Conservation (phyloP, 192 early-diverging fungal genomes). For the Linnemannia zychae region DNA sequence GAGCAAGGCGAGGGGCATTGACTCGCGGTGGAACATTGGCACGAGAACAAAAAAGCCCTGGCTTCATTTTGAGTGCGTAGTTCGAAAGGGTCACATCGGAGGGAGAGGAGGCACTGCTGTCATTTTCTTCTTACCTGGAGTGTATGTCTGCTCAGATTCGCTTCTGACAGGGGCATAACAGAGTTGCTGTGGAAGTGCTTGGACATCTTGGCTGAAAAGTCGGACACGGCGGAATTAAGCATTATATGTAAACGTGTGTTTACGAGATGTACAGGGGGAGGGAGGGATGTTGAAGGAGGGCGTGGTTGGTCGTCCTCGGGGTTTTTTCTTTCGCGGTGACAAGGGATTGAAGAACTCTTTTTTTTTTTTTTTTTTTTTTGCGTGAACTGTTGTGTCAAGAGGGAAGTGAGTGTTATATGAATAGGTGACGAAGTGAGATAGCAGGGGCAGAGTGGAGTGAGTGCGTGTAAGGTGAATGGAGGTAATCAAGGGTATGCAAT, state of each 20-base stretch:
- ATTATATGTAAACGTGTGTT: not conserved
- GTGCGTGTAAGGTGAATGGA: not conserved
- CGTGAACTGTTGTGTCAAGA: not conserved
- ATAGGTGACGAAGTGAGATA: no score
- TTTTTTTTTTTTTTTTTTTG: no score
- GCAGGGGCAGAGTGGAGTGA: no score
- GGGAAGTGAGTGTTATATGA: no score
- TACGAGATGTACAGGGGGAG: not conserved
- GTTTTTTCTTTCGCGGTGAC: no score
- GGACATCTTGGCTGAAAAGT: constrained; percentile 29
- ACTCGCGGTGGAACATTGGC: not conserved
- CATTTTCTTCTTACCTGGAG: constrained; percentile 27
- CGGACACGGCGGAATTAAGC: constrained; percentile 13
- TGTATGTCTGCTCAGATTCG: constrained; percentile 48
- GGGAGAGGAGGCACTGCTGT: not conserved
- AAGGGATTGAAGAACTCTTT: no score
- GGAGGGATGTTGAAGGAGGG: not conserved
- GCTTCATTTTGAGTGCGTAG: not conserved
- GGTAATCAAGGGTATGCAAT: not conserved
- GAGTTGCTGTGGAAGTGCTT: constrained; percentile 24
- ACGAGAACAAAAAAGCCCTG: not conserved
- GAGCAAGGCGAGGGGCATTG: not conserved
- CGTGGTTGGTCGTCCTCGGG: not conserved
- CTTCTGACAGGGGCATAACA: constrained; percentile 40
- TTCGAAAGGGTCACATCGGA: not conserved